These are phyloP conservation scores for Actinomortierella ambigua DNA, from an alignment of 371 early-diverging fungal genomes.

Conservation along the genomic window DNA sequence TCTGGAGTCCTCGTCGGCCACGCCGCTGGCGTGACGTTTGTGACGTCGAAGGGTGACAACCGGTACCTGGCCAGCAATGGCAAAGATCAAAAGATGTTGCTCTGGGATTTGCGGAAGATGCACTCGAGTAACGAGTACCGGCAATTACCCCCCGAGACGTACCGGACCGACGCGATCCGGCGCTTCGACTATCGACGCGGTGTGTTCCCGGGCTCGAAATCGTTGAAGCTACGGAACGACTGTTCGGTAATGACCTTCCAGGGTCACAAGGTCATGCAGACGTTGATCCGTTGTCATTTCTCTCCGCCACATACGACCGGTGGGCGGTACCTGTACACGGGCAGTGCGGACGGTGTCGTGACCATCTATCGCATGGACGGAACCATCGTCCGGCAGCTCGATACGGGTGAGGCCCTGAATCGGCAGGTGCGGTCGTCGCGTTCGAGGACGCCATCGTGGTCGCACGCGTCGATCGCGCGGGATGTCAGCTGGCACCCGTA, in stretches of 20 bases:
- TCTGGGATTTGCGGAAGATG: slow-evolving; percentile 68
- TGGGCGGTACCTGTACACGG: slow-evolving; percentile 59
- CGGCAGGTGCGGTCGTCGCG: neutral
- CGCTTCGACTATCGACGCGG: slow-evolving; percentile 32
- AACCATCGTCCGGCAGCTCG: slow-evolving; percentile 29
- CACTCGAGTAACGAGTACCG: slow-evolving; percentile 16
- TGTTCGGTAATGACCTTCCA: slow-evolving; percentile 60
- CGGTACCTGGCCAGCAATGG: slow-evolving; percentile 56
- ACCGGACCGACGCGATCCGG: neutral
- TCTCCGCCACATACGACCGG: slow-evolving; percentile 59
- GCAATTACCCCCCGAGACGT: slow-evolving; percentile 1
- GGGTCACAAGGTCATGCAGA: slow-evolving; percentile 61
- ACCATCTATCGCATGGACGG: slow-evolving; percentile 51
- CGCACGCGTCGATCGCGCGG: slow-evolving; percentile 42
- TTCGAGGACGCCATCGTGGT: neutral
- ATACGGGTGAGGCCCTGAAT: slow-evolving; percentile 27
- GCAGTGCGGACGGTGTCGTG: slow-evolving; percentile 61
- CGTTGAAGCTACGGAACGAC: slow-evolving; percentile 41
- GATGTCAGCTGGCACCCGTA: slow-evolving; percentile 71
- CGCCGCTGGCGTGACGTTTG: slow-evolving; percentile 70
- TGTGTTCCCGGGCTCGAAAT: slow-evolving; percentile 13
- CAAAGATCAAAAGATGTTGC: slow-evolving; percentile 63
- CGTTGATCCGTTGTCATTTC: slow-evolving; percentile 73
- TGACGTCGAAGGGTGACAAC: slow-evolving; percentile 68
- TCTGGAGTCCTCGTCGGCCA: slow-evolving; percentile 70